phyloP scores from a whole-genome alignment of 441 rosid genomes.

The Adansonia rubrostipa region DNA sequence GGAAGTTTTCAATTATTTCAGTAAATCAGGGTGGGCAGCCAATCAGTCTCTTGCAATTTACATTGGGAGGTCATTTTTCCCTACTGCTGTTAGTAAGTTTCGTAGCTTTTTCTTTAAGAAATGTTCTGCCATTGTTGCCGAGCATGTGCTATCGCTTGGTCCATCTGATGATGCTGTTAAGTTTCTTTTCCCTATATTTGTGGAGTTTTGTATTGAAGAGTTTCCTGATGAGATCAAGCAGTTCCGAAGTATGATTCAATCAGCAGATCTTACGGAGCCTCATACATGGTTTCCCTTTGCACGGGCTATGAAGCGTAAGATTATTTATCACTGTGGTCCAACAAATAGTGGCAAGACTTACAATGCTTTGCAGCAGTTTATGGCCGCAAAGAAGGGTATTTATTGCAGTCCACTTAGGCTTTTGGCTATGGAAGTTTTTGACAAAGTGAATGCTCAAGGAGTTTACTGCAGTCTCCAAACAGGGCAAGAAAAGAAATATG shows the following conservation, averaged over 20 bases:
- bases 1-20: slow-evolving; percentile 56
- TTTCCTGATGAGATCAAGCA: slow-evolving; percentile 78
- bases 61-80: slow-evolving; percentile 78
- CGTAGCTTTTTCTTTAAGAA: slow-evolving; percentile 54
- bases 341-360: slow-evolving; percentile 97
- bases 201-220: slow-evolving; percentile 76
- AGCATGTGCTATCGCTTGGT: slow-evolving; percentile 61
- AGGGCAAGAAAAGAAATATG: slow-evolving; percentile 83
- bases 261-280: slow-evolving; percentile 88
- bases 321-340: slow-evolving; percentile 93
- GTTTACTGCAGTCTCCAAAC: slow-evolving; percentile 88
- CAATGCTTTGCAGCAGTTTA: slow-evolving; percentile 84
- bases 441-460: slow-evolving; percentile 83
- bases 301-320: slow-evolving; percentile 85
- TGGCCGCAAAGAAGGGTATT: slow-evolving; percentile 90
- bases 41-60: slow-evolving; percentile 86
- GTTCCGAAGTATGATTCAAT: slow-evolving; percentile 59
- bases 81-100: slow-evolving; percentile 65
- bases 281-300: slow-evolving; percentile 96
- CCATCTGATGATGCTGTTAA: slow-evolving; percentile 63
- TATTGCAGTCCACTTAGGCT: slow-evolving; percentile 95
- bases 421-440: slow-evolving; percentile 97
- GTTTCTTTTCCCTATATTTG: slow-evolving; percentile 81
- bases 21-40: slow-evolving; percentile 78
- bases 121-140: slow-evolving; percentile 49